Evolutionary conservation across 495 filamentous ascomycete genomes (phyloP), one percentile per base, ranked within the genome.

Genomic region (Podospora tetraspora): DNA sequence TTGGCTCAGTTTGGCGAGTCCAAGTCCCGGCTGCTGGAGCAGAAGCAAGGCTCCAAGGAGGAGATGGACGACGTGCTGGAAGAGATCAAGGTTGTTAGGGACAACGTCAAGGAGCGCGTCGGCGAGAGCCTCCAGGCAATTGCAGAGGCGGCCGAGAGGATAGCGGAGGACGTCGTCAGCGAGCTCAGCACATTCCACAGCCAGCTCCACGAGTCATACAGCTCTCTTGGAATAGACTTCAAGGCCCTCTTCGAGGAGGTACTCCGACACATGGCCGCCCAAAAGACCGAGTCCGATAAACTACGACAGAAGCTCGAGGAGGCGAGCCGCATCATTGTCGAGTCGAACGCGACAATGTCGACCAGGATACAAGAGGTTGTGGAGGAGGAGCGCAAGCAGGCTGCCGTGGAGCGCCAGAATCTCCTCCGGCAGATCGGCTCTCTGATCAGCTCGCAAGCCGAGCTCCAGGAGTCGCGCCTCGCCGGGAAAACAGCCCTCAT

Each of bases 61-160:
- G 90, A 95, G 67, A 96, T 97, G 92, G 93, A 97, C 71, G 81
- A 85, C 29, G 90, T 97, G 24, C 85, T 99, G 3, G 94, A 95
- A 71, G 95, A 96, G 73, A 97, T 98, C 75, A 93, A 95, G 74
- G 86, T 85, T 52, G 84, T 97, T 29, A 86, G 95, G 24, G 90
- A 96, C 77, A 89, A 92, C 60, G 90, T 97, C 21, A 97, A 97
- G 79, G 79, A 84, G 37, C 89, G 89, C 37, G 92, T 98, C 37
- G 92, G 92, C 4, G 88, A 92, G 71, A 94, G 94, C 4, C 83
- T 99, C 19, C 90, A 90, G 74, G 89, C 92, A 8, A 86, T 99
- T 3, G 92, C 93, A 1, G 85, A 84, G 29, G 94, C 94, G 12
- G 94, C 95, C 8, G 91, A 91, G 76, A 87, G 88, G 21, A 98